Evolutionary conservation across 1,284 basidiomycete species (phyloP).

Genomic region (Trametes hirsuta): DNA sequence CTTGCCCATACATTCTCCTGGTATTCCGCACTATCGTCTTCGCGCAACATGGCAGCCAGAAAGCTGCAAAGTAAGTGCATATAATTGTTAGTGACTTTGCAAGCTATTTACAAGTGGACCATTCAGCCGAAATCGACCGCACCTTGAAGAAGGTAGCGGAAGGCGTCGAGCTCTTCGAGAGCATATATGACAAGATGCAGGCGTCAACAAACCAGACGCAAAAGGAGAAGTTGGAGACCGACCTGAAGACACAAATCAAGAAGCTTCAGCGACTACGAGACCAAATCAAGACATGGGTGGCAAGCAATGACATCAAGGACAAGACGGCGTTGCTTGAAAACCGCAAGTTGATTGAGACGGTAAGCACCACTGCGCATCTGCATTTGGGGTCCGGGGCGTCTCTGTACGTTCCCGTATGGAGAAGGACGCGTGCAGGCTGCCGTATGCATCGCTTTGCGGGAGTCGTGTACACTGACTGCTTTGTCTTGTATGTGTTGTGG

Average conservation of each 20-base stretch:
- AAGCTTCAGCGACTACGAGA: conserved; percentile 97
- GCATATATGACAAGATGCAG: conserved; percentile 97
- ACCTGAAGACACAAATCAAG: conserved; percentile 98
- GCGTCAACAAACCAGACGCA: conserved; percentile 91
- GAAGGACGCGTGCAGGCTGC: conserved; percentile 20
- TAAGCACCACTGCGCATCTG: conserved; percentile 50
- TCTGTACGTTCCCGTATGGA: conserved; percentile 5
- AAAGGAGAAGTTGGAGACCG: conserved; percentile 95
- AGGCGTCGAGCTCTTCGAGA: conserved; percentile 94
- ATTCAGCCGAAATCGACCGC: conserved; percentile 91
- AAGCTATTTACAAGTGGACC: conserved; percentile 3
- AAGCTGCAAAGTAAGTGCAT: conserved; percentile 76
- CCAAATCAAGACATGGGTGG: conserved; percentile 99
- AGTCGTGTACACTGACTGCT: conserved; percentile 18
- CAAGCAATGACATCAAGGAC: conserved; percentile 99
- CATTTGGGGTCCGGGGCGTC: conserved; percentile 7
- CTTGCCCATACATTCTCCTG: conserved; percentile 27
- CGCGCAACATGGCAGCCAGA: conserved; percentile 72
- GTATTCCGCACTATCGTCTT: conserved; percentile 24
- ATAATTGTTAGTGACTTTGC: not conserved
- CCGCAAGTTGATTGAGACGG: conserved; percentile 95
- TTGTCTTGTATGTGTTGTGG: conserved; percentile 13
- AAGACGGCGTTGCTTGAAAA: conserved; percentile 93
- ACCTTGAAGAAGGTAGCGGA: conserved; percentile 94
- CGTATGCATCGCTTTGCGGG: conserved; percentile 6